Percentiles rank a stretch among this genome's conserved stretches.
These are phyloP conservation scores for Paracoccidioides brasiliensis DNA, from an alignment of 2,329 filamentous ascomycete species.

Conservation along the genomic window DNA sequence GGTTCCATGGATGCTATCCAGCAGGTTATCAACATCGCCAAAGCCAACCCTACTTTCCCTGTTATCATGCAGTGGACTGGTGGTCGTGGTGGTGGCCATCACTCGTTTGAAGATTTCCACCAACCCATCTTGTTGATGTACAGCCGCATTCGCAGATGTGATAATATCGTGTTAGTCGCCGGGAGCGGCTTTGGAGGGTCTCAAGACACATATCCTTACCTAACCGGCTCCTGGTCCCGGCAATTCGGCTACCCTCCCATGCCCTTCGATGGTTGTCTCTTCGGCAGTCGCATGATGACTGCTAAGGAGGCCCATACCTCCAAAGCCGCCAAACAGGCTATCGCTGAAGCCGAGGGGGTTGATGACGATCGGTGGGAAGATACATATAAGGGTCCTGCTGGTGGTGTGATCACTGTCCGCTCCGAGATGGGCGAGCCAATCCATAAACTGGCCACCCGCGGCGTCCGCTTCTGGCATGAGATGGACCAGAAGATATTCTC, in stretches of 20 bases:
- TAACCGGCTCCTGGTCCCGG: constrained; percentile 79
- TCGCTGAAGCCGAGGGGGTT: constrained; percentile 71
- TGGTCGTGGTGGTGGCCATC: constrained; percentile 83
- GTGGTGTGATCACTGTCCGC: constrained; percentile 88
- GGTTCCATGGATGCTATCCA: constrained; percentile 82
- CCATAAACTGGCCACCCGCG: constrained; percentile 93
- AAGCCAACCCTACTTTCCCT: constrained; percentile 88
- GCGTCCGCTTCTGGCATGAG: constrained; percentile 93
- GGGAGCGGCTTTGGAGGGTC: constrained; percentile 85
- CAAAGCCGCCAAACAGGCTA: constrained; percentile 75
- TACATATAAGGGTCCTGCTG: constrained; percentile 81
- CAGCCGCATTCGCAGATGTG: constrained; percentile 66
- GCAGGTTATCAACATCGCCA: constrained; percentile 80
- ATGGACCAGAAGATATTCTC: constrained; percentile 99
- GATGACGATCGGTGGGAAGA: constrained; percentile 79
- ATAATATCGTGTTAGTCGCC: constrained; percentile 79
- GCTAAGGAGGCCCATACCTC: constrained; percentile 86
- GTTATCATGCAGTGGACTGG: constrained; percentile 91
- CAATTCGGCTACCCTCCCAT: constrained; percentile 79
- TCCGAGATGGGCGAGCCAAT: constrained; percentile 99
- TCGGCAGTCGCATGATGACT: constrained; percentile 90
- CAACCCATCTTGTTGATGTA: constrained; percentile 87
- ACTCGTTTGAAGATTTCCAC: constrained; percentile 93
- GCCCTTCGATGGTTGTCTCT: constrained; percentile 86
- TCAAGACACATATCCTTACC: constrained; percentile 83